Conservation (phyloP, 108 stramenopile genomes). For the Seminavis robusta region DNA sequence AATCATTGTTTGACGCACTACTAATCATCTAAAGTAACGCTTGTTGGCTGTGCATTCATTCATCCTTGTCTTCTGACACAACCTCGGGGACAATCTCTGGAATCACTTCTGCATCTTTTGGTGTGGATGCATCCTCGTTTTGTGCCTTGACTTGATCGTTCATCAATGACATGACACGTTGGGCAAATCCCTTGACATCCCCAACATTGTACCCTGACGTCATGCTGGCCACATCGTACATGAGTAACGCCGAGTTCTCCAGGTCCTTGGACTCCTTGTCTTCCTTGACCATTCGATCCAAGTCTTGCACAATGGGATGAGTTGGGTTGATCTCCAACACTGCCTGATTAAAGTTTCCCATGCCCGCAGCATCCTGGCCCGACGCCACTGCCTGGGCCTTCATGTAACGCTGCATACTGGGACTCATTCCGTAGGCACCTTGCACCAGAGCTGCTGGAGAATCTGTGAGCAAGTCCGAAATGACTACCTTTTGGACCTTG, state of each 20-base stretch:
- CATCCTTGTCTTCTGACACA: too few species aligned
- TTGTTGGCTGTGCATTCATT: too few species aligned
- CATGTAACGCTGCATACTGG: conserved; percentile 99
- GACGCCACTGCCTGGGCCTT: conserved; percentile 88
- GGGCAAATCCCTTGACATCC: conserved; percentile 81
- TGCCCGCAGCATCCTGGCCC: conserved; percentile 62
- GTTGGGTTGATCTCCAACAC: conserved; percentile 94
- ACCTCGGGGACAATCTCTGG: too few species aligned
- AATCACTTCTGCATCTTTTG: conserved; percentile 2
- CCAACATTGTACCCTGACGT: conserved; percentile 94
- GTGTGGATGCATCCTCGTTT: conserved; percentile 1
- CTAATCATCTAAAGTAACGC: too few species aligned
- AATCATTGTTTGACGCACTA: too few species aligned
- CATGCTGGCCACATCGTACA: conserved; percentile 95
- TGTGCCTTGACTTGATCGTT: conserved; percentile 8
- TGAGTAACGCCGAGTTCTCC: conserved; percentile 68
- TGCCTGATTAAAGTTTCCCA: conserved; percentile 81
- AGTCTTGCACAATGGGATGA: conserved; percentile 86
- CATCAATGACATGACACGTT: conserved; percentile 87
- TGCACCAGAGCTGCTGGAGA: conserved; percentile 93
- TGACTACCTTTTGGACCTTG: conserved; percentile 88
- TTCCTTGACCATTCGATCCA: conserved; percentile 59
- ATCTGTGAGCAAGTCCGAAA: conserved; percentile 78
- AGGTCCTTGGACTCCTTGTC: conserved; percentile 60
- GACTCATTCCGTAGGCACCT: conserved; percentile 95